Evolutionary conservation across 2,329 filamentous ascomycete genomes (phyloP), one percentile per base, ranked within the genome.

Genomic region (Talaromyces funiculosus): DNA sequence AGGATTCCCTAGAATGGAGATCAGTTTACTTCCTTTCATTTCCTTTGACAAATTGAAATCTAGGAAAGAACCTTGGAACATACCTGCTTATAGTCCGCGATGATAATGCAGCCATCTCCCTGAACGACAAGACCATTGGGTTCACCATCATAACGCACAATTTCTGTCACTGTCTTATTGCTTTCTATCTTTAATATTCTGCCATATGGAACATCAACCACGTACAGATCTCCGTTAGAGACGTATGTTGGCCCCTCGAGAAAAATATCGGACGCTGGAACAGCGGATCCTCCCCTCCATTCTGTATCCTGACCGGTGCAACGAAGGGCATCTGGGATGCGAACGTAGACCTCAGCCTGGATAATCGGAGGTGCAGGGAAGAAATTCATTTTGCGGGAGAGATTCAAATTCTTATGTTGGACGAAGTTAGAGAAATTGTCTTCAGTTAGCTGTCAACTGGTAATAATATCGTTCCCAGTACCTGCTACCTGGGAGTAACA

Each of bases 1-100:
- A 79, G 66, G 9, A 78, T 71, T 0, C 76, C 75, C 75, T 77
- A 7, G 22, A 3, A n/a, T 5, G 18, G 4, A 37, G 14, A 16
- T n/a, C n/a, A 9, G 12, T n/a, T 20, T n/a, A 33, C 10, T 22
- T 10, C 47, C 12, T 29, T 53, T 33, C 9, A 10, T 42, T 5
- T 20, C 20, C 12, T 42, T n/a, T 33, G 10, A 9, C 24, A 53
- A 53, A 33, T 1, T 35, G 29, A 53, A 37, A 9, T 37, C 33
- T 4, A 26, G 14, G 35, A 37, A n/a, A n/a, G 12, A 3, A 31
- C 29, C 29, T 31, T 31, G 29, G 29, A 31, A 37, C 60, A 9
- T 63, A 75, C 75, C 67, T 78, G 74, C 58, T 78, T 78, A 51
- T 78, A 78, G 35, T 78, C 77, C 8, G 76, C 76, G 4, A 78